phyloP scores from a whole-genome alignment of 208 protist genomes.

The Vickermania ingenoplastis region DNA sequence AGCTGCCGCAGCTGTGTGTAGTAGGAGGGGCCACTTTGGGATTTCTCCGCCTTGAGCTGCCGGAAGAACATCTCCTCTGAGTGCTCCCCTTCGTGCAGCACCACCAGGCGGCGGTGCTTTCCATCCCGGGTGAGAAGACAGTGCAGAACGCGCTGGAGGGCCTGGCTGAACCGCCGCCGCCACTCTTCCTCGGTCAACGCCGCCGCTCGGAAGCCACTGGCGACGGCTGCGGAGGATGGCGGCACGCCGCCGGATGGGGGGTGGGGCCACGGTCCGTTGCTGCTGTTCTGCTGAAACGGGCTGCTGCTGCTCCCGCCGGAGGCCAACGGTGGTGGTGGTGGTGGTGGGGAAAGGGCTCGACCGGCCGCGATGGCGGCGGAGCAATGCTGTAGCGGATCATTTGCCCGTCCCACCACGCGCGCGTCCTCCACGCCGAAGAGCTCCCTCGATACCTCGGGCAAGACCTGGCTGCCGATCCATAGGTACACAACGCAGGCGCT shows the following conservation, averaged over 20 bases:
- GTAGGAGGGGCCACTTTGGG: no score
- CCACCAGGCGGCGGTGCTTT: slow-evolving; percentile 69
- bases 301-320: background rate
- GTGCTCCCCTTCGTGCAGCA: slow-evolving; percentile 66
- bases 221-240: background rate
- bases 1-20: no score
- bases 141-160: slow-evolving; percentile 59
- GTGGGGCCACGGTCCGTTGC: background rate
- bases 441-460: slow-evolving; percentile 26
- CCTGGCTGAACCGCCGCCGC: slow-evolving; percentile 29
- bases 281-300: background rate
- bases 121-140: slow-evolving; percentile 57
- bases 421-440: slow-evolving; percentile 55
- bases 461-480: slow-evolving; percentile 67
- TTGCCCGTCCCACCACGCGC: slow-evolving; percentile 26
- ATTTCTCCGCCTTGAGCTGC: slow-evolving; percentile 71
- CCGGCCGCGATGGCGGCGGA: no score
- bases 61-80: slow-evolving; percentile 75
- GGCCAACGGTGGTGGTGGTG: no score
- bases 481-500: slow-evolving; percentile 72
- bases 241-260: background rate
- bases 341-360: no score
- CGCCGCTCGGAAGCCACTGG: background rate
- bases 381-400: slow-evolving; percentile 27
- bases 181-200: background rate